Conservation (phyloP, 345 rosid genomes). For the Schrenkiella parvula region DNA sequence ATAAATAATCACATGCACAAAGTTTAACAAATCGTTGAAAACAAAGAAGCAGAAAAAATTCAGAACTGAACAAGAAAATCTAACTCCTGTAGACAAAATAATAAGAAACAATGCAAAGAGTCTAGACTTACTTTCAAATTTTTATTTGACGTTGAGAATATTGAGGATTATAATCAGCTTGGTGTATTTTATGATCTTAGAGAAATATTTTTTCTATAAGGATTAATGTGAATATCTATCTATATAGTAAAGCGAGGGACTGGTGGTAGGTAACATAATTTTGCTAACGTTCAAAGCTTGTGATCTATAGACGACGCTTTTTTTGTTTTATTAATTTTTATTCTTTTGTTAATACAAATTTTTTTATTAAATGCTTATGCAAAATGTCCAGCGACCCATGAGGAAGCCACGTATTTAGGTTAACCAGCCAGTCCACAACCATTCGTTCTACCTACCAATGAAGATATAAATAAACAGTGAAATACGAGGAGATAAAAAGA, state of each 20-base stretch:
- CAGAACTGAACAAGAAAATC: neutral
- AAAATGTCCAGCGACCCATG: conserved; percentile 2
- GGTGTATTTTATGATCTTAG: neutral
- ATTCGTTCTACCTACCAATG: conserved; percentile 30
- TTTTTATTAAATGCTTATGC: neutral
- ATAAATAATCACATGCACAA: neutral
- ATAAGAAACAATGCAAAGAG: neutral
- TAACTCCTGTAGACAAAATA: neutral
- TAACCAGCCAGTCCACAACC: conserved; percentile 30
- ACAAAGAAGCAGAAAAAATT: neutral
- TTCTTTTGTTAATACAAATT: neutral
- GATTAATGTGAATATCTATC: neutral
- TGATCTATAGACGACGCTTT: conserved; percentile 20
- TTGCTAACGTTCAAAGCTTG: conserved; percentile 37
- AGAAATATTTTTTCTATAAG: neutral
- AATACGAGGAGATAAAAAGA: too few species aligned
- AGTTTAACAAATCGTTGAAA: neutral
- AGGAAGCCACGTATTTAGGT: conserved; percentile 18
- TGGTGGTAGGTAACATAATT: conserved; percentile 33
- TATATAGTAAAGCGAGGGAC: conserved; percentile 1
- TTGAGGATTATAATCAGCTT: neutral
- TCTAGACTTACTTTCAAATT: neutral
- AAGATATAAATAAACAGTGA: neutral
- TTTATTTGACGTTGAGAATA: neutral
- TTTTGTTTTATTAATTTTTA: neutral